A percentile compares a stretch with the other conserved stretches of the same genome.
phyloP scores from a whole-genome alignment of 345 rosid species.

The Populus tremula region DNA sequence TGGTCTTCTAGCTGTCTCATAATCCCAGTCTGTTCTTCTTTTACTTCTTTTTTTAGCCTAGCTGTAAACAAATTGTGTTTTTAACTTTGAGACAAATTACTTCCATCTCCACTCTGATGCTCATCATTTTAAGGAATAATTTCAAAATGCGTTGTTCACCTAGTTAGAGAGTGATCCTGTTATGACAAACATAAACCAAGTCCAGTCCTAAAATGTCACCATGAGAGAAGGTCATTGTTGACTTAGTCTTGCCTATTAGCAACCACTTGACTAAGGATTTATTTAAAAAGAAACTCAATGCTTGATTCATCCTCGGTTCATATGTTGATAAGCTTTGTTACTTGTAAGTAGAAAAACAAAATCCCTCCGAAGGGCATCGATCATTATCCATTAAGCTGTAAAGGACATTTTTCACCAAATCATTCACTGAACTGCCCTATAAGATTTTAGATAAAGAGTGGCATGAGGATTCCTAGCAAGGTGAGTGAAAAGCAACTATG shows the following conservation, averaged over 20 bases:
- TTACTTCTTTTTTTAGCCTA: not conserved
- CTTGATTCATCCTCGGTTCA: not conserved
- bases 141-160: not conserved
- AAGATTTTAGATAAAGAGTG: too few species aligned
- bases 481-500: too few species aligned
- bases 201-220: not conserved
- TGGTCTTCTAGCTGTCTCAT: not conserved
- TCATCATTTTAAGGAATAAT: not conserved
- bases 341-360: too few species aligned
- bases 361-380: too few species aligned
- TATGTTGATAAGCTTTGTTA: too few species aligned
- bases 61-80: not conserved
- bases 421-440: too few species aligned
- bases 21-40: not conserved
- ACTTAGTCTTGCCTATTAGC: not conserved
- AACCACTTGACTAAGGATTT: not conserved
- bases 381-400: too few species aligned
- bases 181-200: not conserved
- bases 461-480: too few species aligned
- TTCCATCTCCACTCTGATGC: not conserved
- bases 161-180: not conserved
- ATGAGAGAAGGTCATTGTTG: too few species aligned
- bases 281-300: not conserved
- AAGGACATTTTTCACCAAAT: too few species aligned
- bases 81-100: not conserved